Evolutionary conservation across 73 alveolate genomes (phyloP), one percentile per base, ranked within the genome.

Genomic region (Paramecium bursaria): DNA sequence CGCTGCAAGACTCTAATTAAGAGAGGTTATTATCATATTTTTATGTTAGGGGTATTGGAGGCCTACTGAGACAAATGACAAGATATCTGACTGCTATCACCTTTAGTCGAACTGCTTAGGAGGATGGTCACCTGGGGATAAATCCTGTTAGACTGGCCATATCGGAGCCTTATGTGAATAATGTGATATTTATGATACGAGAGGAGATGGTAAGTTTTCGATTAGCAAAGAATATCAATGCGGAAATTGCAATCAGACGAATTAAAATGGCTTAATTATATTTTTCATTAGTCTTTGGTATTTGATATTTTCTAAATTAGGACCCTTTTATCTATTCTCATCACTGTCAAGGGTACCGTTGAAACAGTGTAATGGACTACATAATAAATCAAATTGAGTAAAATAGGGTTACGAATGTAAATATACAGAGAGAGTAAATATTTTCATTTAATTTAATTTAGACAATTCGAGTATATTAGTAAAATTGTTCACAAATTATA

Each of bases 91-190:
- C n/a, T 77, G 88, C 54, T 53, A 17, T 46, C 50, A 77, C 35
- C 53, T 50, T 21, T 1, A 30, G 10, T 39, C n/a, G 23, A 77
- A 77, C 53, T 77, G 88, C 13, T 17, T 23, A 23, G 88, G 88
- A 0, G 88, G 88, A 2, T 77, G 75, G 76, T 25, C 44, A 19
- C 75, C 88, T 15, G 85, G 88, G 15, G 76, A 77, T 77, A 30
- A 48, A n/a, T 53, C 80, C 0, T 77, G 88, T 35, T 52, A 60
- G 6, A 26, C 50, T 7, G 88, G 88, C 29, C 88, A 77, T 31
- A 52, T 54, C 0, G 88, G 88, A 50, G 88, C 82, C 5, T 52
- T 77, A 15, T 77, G 88, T 22, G 88, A 77, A 35, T 60, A 54
- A 7, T 77, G 88, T 77, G 88, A 77, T 42, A 53, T 77, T 1